A percentile compares a stretch with the other conserved stretches of the same genome.
These are phyloP conservation scores for Diddensiella caesifluorescens DNA, from an alignment of 805 yeast genomes.

Conservation along the genomic window DNA sequence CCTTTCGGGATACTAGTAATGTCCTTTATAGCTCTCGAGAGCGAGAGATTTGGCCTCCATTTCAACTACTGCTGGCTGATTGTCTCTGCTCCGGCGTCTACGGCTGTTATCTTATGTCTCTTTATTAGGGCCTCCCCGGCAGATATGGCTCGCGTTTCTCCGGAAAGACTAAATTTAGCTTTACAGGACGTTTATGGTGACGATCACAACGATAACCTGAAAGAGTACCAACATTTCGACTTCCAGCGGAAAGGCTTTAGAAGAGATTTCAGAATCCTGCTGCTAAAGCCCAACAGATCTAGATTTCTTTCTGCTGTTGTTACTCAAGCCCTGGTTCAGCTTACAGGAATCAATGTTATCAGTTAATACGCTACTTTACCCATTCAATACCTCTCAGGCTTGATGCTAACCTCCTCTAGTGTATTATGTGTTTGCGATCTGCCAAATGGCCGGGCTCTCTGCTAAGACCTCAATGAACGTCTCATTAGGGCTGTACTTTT, in stretches of 20 bases:
- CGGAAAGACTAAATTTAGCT: background rate
- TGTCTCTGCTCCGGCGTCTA: background rate
- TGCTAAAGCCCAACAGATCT: background rate
- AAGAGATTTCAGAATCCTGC: background rate
- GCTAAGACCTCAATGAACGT: background rate
- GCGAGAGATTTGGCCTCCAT: background rate
- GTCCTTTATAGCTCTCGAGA: conserved; percentile 1
- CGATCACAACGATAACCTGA: background rate
- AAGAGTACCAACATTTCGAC: background rate
- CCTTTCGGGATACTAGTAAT: conserved; percentile 12
- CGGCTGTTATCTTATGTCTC: conserved; percentile 1
- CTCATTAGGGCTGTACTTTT: background rate
- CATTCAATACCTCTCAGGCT: no score
- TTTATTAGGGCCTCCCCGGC: conserved; percentile 1
- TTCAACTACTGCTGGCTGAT: conserved; percentile 5
- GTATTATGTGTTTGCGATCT: conserved; percentile 10
- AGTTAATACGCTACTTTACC: background rate
- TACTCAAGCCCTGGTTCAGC: conserved; percentile 13
- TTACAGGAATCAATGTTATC: conserved; percentile 16
- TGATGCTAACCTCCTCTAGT: conserved; percentile 4
- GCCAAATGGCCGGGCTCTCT: conserved; percentile 8
- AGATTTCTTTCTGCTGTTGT: conserved; percentile 6
- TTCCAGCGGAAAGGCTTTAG: background rate
- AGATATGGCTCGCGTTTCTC: background rate
- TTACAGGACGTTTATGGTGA: background rate